phyloP scores from a whole-genome alignment of 2,329 filamentous ascomycete genomes.

The Diplodia sapinea region DNA sequence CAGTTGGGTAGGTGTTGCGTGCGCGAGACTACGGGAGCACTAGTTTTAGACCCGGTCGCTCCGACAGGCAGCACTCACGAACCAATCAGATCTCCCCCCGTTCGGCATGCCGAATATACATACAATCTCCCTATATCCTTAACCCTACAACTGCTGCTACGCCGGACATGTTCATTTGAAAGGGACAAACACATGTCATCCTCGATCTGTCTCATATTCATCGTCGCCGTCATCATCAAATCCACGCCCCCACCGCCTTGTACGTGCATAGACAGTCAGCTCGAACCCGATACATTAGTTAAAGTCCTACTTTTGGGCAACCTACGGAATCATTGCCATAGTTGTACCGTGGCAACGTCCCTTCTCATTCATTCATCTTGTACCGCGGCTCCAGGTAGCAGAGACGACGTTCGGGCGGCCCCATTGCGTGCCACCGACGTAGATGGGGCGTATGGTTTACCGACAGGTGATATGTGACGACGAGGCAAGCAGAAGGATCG shows the following conservation, averaged over 20 bases:
- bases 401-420: neutral
- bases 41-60: slow-evolving; percentile 12
- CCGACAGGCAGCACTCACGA: neutral
- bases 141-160: neutral
- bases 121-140: neutral
- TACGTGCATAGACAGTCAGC: neutral
- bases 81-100: slow-evolving; percentile 5
- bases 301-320: neutral
- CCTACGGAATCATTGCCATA: neutral
- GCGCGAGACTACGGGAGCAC: slow-evolving; percentile 7
- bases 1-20: neutral
- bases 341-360: neutral
- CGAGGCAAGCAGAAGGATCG: neutral
- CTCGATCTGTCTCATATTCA: neutral
- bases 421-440: neutral
- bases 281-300: neutral
- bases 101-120: neutral
- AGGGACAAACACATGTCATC: neutral
- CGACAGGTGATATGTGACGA: neutral
- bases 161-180: neutral
- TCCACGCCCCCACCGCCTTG: neutral
- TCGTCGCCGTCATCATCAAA: neutral
- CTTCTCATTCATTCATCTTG: too few relatives aligned
- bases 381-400: neutral
- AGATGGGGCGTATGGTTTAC: neutral